These are phyloP conservation scores for Ceratobasidium sp. DNA, from an alignment of 1,284 basidiomycete species.

Conservation along the genomic window DNA sequence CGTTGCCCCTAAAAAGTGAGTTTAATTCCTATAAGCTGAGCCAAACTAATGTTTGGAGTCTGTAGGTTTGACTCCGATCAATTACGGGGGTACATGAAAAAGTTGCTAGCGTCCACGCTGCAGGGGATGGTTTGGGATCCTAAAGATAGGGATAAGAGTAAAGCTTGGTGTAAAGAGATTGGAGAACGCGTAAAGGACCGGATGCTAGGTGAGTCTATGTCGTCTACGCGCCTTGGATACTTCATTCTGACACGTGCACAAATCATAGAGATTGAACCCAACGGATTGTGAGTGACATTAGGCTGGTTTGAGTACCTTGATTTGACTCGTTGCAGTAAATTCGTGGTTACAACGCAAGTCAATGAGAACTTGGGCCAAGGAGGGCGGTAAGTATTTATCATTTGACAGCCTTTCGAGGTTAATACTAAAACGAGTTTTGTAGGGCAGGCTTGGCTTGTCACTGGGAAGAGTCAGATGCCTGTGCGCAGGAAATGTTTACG, in stretches of 20 bases:
- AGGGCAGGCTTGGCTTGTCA: conserved; percentile 75
- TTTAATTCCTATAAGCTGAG: not conserved
- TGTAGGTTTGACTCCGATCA: conserved; percentile 71
- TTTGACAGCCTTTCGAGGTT: conserved; percentile 13
- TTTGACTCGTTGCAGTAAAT: conserved; percentile 65
- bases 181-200: conserved; percentile 81
- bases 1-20: conserved; percentile 33
- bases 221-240: not conserved
- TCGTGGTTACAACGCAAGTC: conserved; percentile 82
- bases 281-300: conserved; percentile 71
- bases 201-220: conserved; percentile 64
- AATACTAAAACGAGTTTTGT: conserved; percentile 1
- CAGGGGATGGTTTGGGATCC: conserved; percentile 70
- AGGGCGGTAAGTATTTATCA: conserved; percentile 66
- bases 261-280: conserved; percentile 71
- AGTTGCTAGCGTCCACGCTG: conserved; percentile 73
- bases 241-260: conserved; percentile 36
- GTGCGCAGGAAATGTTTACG: conserved; percentile 73
- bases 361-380: conserved; percentile 83
- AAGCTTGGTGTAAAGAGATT: conserved; percentile 81
- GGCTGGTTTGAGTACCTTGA: not conserved
- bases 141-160: conserved; percentile 73
- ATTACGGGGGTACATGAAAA: conserved; percentile 80
- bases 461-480: conserved; percentile 77
- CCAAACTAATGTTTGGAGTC: conserved; percentile 48